phyloP scores from a whole-genome alignment of 345 rosid species.

The Murraya koenigii region DNA sequence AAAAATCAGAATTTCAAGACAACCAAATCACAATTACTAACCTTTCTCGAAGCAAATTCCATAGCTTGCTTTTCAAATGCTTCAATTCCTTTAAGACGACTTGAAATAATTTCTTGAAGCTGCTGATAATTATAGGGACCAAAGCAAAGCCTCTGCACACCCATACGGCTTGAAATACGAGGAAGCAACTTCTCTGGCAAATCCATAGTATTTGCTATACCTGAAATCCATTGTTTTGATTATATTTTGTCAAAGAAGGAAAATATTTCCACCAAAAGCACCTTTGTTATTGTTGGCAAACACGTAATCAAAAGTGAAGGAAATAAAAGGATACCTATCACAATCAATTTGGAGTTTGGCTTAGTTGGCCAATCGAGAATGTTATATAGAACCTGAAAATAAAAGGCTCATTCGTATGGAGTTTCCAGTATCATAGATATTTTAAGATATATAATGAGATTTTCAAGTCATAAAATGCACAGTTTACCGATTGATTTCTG shows the following conservation, averaged over 20 bases:
- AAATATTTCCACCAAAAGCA: neutral
- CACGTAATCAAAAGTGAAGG: neutral
- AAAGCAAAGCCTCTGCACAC: slow-evolving; percentile 93
- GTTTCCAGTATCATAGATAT: too few relatives aligned
- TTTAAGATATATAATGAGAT: neutral
- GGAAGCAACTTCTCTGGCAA: slow-evolving; percentile 98
- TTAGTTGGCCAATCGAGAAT: slow-evolving; percentile 97
- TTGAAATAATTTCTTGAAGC: slow-evolving; percentile 89
- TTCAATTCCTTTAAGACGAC: slow-evolving; percentile 73
- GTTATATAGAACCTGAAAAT: slow-evolving; percentile 69
- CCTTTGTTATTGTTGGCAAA: neutral
- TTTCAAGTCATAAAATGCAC: slow-evolving; percentile 12
- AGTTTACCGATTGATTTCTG: slow-evolving; percentile 82
- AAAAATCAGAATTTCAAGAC: neutral
- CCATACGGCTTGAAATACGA: slow-evolving; percentile 95
- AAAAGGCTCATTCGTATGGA: neutral
- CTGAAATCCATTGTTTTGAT: slow-evolving; percentile 33
- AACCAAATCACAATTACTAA: slow-evolving; percentile 14
- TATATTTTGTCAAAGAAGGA: neutral
- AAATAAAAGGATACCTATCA: slow-evolving; percentile 49
- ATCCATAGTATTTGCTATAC: slow-evolving; percentile 98
- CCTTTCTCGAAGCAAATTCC: slow-evolving; percentile 96
- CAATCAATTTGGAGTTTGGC: slow-evolving; percentile 77
- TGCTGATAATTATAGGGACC: slow-evolving; percentile 91
- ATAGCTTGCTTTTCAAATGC: slow-evolving; percentile 91